Evolutionary conservation across 1,139 yeast species (phyloP).

Genomic region (Blastobotrys capitulatus): DNA sequence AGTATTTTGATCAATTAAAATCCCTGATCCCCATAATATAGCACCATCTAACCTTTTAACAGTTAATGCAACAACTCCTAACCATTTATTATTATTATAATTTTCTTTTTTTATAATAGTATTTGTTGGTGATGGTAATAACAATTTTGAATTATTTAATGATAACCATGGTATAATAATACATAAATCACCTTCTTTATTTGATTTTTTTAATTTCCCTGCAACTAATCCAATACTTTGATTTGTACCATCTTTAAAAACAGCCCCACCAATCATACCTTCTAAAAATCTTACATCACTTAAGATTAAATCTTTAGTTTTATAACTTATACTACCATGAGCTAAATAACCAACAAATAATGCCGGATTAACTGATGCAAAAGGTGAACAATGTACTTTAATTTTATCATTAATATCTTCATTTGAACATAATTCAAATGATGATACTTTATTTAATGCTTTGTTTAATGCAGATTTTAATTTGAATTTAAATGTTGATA

Average conservation of each 20-base stretch:
- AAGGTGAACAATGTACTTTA: slow-evolving; percentile 39
- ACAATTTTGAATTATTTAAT: background rate
- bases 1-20: slow-evolving; percentile 32
- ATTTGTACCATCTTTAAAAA: slow-evolving; percentile 18
- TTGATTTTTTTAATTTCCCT: slow-evolving; percentile 45
- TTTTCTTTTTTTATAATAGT: background rate
- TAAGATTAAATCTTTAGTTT: slow-evolving; percentile 33
- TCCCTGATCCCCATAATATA: slow-evolving; percentile 45
- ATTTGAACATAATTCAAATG: background rate
- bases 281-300: slow-evolving; percentile 55
- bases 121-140: background rate
- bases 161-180: slow-evolving; percentile 46
- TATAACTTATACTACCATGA: slow-evolving; percentile 43
- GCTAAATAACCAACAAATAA: slow-evolving; percentile 47
- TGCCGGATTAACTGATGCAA: slow-evolving; percentile 53
- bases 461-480: background rate
- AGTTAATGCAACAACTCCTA: slow-evolving; percentile 24
- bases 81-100: background rate
- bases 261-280: slow-evolving; percentile 61
- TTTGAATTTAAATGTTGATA: background rate
- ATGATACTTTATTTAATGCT: background rate
- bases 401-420: background rate
- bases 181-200: slow-evolving; percentile 59
- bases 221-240: slow-evolving; percentile 44
- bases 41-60: slow-evolving; percentile 19